Base-by-base conservation (phyloP, 208 protist species). In the Crithidia thermophila region DNA sequence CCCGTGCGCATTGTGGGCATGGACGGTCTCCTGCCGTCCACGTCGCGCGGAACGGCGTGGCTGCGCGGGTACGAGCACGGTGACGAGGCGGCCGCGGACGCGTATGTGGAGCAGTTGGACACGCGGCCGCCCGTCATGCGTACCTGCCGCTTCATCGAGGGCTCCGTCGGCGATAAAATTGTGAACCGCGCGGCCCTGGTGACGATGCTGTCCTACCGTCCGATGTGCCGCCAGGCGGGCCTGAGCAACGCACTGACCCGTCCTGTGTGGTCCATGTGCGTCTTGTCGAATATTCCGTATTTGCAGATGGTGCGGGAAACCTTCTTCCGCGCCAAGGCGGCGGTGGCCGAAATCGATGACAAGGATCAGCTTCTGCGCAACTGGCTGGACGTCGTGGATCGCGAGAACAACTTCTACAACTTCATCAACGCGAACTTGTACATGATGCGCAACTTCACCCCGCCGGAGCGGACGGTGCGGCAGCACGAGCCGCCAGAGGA, bases 291-390 rank as follows among this genome's bases (percentile, higher is more conserved):
- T 52, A 79, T 86, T 18, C 73, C 84, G 30, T 67, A 79, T 14
- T 56, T 89, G 31, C 84, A 82, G 45, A 68, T 84, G 61, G 71
- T 75, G 33, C 79, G 79, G 4, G 79, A 85, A 53, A 81, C 70
- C n/a, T 81, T 76, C 62, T 81, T 81, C 49, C 69, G 73, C 27
- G 70, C 71, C 16, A 70, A 75, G 36, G 78, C 74, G 4, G 78
- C 78, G 1, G 73, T 78, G 1, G 78, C 78, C n/a, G 78, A 84
- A 53, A 61, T 84, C 11, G 74, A 79, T 21, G 69, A 76, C 51
- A 25, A 55, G 20, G 74, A 84, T 28, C 51, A 52, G 34, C 75
- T 59, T 11, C 68, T 84, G 34, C 78, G 74, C 9, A 23, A 67
- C 27, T 76, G 69, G 68, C 52, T 84, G 13, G 68, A 72, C 40